phyloP scores from a whole-genome alignment of 202 grass and related monocot genomes.

The Setaria viridis region DNA sequence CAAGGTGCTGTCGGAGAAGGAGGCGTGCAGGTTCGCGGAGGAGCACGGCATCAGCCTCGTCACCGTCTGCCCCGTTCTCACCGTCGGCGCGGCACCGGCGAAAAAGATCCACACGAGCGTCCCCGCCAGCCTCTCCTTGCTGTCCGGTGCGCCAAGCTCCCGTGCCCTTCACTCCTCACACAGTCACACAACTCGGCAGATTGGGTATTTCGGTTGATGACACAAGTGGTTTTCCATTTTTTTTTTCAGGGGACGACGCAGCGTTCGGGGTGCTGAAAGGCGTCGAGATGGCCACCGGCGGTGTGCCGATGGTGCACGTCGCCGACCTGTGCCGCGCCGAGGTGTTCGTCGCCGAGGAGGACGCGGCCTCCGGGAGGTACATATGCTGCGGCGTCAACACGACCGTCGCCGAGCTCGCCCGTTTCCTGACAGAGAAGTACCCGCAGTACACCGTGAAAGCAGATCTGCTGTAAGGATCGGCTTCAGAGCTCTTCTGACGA shows the following conservation, averaged over 20 bases:
- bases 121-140: slow-evolving; percentile 44
- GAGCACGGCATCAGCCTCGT: slow-evolving; percentile 67
- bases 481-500: too few relatives aligned
- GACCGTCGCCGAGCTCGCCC: slow-evolving; percentile 42
- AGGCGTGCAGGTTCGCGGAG: slow-evolving; percentile 53
- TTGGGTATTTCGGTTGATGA: too few relatives aligned
- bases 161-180: too few relatives aligned
- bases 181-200: too few relatives aligned
- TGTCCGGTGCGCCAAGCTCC: slow-evolving; percentile 41
- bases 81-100: slow-evolving; percentile 46
- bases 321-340: slow-evolving; percentile 74
- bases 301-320: slow-evolving; percentile 32
- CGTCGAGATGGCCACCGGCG: slow-evolving; percentile 39
- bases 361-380: slow-evolving; percentile 54
- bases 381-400: slow-evolving; percentile 61
- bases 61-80: slow-evolving; percentile 52
- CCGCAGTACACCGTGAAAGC: slow-evolving; percentile 61
- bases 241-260: neutral
- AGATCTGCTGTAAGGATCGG: neutral
- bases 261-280: slow-evolving; percentile 33
- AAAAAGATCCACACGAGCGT: slow-evolving; percentile 18
- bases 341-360: slow-evolving; percentile 67
- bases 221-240: too few relatives aligned
- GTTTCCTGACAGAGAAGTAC: slow-evolving; percentile 54
- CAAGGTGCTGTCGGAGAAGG: slow-evolving; percentile 70